Evolutionary conservation across 2,329 filamentous ascomycete species (phyloP), one percentile per base, ranked within the genome.

Genomic region (Fusarium agapanthi): DNA sequence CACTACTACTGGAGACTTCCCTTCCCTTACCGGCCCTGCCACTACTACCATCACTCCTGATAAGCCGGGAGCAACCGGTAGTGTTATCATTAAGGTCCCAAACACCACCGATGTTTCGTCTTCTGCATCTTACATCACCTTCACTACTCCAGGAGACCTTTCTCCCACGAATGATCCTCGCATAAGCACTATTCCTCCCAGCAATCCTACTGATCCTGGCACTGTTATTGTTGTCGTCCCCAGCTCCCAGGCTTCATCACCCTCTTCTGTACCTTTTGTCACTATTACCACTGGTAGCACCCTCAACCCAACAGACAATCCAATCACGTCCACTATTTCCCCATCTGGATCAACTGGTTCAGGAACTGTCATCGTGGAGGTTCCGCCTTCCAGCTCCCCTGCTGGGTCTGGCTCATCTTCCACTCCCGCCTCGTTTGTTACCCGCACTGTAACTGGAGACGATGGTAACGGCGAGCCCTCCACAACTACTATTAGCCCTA

Each of bases 21-120:
- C 53, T 12, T 43, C 37, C 6, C 53, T 55, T 4, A 55, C 37
- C 5, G 47, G 47, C 5, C 47, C 47, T 14, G 16, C 12, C 4
- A 55, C 51, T 3, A 55, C 30, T 0, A 55, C 37, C 0, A 14
- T 55, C 22, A 20, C 53, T 3, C 53, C 53, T 20, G 10, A 24
- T n/a, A 20, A 8, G 12, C 37, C 53, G 2, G 37, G 53, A 12
- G 37, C 22, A 12, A 43, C 53, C 2, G 53, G 53, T 0, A 55
- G 28, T 34, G 53, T 55, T 3, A 55, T 55, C 7, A 6, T 55
- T 4, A 22, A 55, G 37, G 37, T 55, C 12, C 53, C 53, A 2
- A 44, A n/a, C 37, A 24, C 37, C 2, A 16, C 22, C 0, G 1
- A 2, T 26, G 12, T 0, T 22, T 1, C 35, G 2, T 0, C 35